phyloP scores from a whole-genome alignment of 768 basidiomycete species.

The Tylopilus felleus region DNA sequence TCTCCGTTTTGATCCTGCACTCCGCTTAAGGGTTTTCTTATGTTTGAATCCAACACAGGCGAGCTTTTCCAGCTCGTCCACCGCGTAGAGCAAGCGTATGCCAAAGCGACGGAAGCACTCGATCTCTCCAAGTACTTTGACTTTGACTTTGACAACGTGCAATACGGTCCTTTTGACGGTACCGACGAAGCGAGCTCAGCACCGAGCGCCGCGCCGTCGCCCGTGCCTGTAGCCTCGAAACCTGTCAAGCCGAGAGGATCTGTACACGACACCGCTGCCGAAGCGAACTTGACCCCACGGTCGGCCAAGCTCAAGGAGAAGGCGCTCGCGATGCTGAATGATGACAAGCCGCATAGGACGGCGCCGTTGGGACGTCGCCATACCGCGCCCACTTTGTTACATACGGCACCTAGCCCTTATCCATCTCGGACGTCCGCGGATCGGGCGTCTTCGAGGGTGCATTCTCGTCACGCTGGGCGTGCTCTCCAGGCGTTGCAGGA shows the following conservation, averaged over 20 bases:
- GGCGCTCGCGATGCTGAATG: slow-evolving; percentile 1
- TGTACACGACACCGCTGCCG: not conserved
- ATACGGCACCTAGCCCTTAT: not conserved
- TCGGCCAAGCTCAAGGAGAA: not conserved
- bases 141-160: not conserved
- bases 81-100: slow-evolving; percentile 2
- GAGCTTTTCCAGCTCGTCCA: not conserved
- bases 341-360: not conserved
- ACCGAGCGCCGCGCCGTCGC: not conserved
- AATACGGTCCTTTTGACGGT: not conserved
- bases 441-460: not conserved
- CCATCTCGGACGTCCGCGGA: not conserved
- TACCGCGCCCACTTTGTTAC: slow-evolving; percentile 15
- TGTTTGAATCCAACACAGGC: slow-evolving; percentile 2
- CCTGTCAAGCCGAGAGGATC: not conserved
- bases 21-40: not conserved
- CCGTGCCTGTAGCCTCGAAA: not conserved
- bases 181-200: not conserved
- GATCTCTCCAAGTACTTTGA: slow-evolving; percentile 2
- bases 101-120: slow-evolving; percentile 1
- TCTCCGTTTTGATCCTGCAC: not conserved
- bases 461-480: not conserved
- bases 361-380: slow-evolving; percentile 11
- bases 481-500: slow-evolving; percentile 7
- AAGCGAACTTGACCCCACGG: not conserved